Conservation (phyloP, 2,329 filamentous ascomycete species). For the Herpotrichia juniperi region DNA sequence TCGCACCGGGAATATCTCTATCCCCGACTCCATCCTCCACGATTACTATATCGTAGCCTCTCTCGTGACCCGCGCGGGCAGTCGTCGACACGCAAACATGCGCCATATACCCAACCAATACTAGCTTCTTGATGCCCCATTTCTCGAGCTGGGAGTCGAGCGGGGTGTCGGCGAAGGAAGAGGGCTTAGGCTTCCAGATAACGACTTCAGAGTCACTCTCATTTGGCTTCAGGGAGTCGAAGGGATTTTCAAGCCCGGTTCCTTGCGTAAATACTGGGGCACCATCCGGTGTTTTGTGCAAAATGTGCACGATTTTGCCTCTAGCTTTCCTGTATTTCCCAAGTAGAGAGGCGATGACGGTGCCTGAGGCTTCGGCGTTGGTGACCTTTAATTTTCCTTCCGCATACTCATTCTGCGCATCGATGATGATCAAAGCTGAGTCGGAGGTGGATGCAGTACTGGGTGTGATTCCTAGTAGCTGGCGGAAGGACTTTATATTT, state of each 20-base stretch:
- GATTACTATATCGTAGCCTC: conserved; percentile 68
- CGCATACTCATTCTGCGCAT: conserved; percentile 74
- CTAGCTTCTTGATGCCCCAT: conserved; percentile 63
- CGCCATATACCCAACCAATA: conserved; percentile 68
- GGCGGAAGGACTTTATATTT: conserved; percentile 51
- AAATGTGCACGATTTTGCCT: conserved; percentile 65
- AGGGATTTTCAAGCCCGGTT: conserved; percentile 65
- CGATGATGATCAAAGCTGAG: conserved; percentile 69
- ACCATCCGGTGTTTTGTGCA: conserved; percentile 64
- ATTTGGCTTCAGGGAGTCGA: conserved; percentile 62
- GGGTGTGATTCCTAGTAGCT: conserved; percentile 59
- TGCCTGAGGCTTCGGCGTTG: conserved; percentile 60
- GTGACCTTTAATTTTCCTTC: conserved; percentile 62
- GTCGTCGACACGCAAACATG: conserved; percentile 71
- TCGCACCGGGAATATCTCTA: conserved; percentile 67
- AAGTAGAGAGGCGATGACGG: conserved; percentile 63
- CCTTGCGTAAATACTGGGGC: conserved; percentile 70
- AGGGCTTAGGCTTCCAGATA: conserved; percentile 64
- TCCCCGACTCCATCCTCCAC: conserved; percentile 69
- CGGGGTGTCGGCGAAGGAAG: conserved; percentile 66
- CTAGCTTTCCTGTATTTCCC: conserved; percentile 63
- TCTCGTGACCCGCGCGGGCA: conserved; percentile 64
- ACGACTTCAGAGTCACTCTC: conserved; percentile 57
- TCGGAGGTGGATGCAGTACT: conserved; percentile 64
- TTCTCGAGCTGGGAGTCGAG: conserved; percentile 61